phyloP scores from a whole-genome alignment of 345 rosid genomes.

The Syzygium oleosum region DNA sequence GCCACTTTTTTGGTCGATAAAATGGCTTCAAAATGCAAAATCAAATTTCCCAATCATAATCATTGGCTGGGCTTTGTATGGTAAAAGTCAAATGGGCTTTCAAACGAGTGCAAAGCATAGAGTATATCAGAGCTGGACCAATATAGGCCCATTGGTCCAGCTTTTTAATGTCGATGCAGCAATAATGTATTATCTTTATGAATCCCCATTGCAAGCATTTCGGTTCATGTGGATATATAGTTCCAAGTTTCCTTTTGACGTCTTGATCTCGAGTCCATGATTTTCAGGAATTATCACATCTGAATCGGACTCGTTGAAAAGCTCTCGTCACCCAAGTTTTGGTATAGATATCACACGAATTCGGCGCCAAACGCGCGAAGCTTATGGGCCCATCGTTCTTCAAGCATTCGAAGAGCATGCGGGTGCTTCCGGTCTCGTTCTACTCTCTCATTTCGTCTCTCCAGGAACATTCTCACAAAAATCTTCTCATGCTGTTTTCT shows the following conservation, averaged over 20 bases:
- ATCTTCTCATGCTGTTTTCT: not conserved
- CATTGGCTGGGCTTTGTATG: not conserved
- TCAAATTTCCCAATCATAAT: not conserved
- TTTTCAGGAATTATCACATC: not conserved
- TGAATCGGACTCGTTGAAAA: not conserved
- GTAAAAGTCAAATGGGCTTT: not conserved
- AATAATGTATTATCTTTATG: not conserved
- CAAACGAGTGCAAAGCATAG: not conserved
- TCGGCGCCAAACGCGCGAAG: accelerated
- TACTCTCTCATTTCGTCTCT: not conserved
- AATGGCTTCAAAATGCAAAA: not conserved
- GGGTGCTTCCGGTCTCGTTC: not conserved
- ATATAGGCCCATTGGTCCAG: not conserved
- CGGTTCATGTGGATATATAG: not conserved
- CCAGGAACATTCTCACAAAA: not conserved
- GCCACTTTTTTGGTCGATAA: not conserved
- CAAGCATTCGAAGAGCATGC: not conserved
- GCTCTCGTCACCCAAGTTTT: not conserved
- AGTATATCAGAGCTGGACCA: not conserved
- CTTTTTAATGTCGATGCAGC: not conserved
- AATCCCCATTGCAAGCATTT: not conserved
- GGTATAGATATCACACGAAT: not conserved
- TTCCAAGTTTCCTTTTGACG: not conserved
- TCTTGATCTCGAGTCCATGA: not conserved
- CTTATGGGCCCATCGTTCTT: not conserved